Conservation (phyloP, 2,329 filamentous ascomycete species). For the Coniella vitis region DNA sequence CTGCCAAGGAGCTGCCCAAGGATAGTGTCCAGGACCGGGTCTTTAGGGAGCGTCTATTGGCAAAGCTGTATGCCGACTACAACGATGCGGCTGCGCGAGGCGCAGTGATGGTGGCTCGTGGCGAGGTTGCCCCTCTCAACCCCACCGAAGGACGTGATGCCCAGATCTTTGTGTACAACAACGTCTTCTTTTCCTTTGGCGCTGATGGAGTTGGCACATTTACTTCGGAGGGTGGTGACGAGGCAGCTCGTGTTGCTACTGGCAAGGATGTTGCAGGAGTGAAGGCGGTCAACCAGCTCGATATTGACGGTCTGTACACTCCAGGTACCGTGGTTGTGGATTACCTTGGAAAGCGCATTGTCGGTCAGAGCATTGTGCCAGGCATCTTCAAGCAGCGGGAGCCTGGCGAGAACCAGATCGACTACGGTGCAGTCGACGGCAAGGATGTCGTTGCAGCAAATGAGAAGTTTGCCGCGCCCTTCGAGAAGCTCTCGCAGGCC, state of each 20-base stretch:
- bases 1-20: slow-evolving; percentile 86
- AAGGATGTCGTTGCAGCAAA: slow-evolving; percentile 92
- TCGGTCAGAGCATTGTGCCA: slow-evolving; percentile 95
- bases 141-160: slow-evolving; percentile 88
- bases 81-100: slow-evolving; percentile 91
- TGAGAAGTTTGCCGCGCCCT: slow-evolving; percentile 74
- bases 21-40: slow-evolving; percentile 93
- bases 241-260: slow-evolving; percentile 90
- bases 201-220: slow-evolving; percentile 97
- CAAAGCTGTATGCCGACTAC: slow-evolving; percentile 96
- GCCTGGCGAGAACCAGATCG: slow-evolving; percentile 95
- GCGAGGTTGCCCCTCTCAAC: slow-evolving; percentile 89
- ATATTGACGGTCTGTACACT: slow-evolving; percentile 90
- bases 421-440: slow-evolving; percentile 96
- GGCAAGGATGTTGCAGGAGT: slow-evolving; percentile 96
- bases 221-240: slow-evolving; percentile 90
- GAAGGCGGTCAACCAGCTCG: slow-evolving; percentile 90
- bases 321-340: slow-evolving; percentile 95
- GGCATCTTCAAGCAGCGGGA: slow-evolving; percentile 99
- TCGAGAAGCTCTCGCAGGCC: slow-evolving; percentile 84
- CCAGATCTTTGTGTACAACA: slow-evolving; percentile 99
- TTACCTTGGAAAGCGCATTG: slow-evolving; percentile 93
- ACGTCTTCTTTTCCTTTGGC: slow-evolving; percentile 98
- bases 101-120: slow-evolving; percentile 83
- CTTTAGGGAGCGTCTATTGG: slow-evolving; percentile 87